Conservation (phyloP, 345 rosid genomes). For the Microcos paniculata region DNA sequence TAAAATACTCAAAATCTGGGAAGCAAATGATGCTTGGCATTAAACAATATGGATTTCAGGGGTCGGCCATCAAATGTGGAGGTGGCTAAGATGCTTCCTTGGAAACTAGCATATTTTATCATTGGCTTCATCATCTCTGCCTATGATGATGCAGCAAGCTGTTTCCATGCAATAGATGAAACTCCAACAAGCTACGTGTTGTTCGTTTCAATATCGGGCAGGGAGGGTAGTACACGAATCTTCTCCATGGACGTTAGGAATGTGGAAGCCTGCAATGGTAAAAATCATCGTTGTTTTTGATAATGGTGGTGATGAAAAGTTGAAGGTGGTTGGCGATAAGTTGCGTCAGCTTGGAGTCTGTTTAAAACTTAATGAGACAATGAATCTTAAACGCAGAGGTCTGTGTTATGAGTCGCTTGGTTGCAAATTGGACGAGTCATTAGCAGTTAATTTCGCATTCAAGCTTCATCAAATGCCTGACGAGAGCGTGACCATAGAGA, state of each 20-base stretch:
- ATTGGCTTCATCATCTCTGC: too few species aligned
- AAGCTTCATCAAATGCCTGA: conserved; percentile 69
- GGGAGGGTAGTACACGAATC: conserved; percentile 67
- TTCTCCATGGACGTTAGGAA: conserved; percentile 63
- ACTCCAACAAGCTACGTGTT: conserved; percentile 50
- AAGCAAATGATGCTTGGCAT: too few species aligned
- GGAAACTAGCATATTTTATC: too few species aligned
- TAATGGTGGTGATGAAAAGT: conserved; percentile 44
- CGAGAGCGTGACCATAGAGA: conserved; percentile 86
- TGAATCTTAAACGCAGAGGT: conserved; percentile 42
- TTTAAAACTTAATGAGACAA: conserved; percentile 44
- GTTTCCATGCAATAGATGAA: too few species aligned
- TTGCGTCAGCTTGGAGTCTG: conserved; percentile 46
- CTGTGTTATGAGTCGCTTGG: conserved; percentile 64
- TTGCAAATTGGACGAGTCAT: conserved; percentile 59
- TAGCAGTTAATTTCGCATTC: conserved; percentile 86
- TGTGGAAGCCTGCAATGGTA: conserved; percentile 38
- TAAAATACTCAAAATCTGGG: too few species aligned
- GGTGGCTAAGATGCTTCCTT: too few species aligned
- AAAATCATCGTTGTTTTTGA: conserved; percentile 73
- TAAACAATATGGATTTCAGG: too few species aligned
- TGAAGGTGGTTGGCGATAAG: conserved; percentile 43
- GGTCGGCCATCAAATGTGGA: too few species aligned
- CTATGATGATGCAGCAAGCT: too few species aligned
- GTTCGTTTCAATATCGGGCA: conserved; percentile 80